Percentiles rank a stretch among this genome's conserved stretches.
Conservation (phyloP, 805 yeast genomes). For the Kodamaea kaohsiungensis region DNA sequence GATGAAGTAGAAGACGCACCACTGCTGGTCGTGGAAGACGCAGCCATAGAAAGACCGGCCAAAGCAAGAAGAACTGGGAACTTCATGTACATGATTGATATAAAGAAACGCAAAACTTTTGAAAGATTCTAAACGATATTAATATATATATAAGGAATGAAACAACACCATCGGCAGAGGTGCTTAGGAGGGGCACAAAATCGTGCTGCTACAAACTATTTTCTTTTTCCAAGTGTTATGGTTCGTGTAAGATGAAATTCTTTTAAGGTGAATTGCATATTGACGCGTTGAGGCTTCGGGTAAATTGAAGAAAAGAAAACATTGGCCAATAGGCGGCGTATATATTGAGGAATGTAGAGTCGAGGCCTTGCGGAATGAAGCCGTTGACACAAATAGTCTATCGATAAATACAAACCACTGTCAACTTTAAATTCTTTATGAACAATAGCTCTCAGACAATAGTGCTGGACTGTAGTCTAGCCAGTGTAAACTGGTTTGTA, state of each 20-base stretch:
- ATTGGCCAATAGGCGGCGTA: background rate
- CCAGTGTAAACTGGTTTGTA: background rate
- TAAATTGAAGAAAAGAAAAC: background rate
- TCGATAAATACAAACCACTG: background rate
- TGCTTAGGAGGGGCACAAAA: background rate
- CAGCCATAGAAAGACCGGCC: conserved; percentile 6
- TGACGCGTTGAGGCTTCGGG: background rate
- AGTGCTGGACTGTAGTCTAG: background rate
- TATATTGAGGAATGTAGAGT: background rate
- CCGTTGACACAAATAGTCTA: background rate
- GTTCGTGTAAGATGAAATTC: conserved; percentile 1
- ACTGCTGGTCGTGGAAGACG: conserved; percentile 9
- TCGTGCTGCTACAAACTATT: background rate
- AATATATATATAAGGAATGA: background rate
- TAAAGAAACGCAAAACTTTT: background rate
- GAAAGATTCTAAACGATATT: background rate
- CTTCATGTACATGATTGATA: conserved; percentile 7
- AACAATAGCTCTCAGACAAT: background rate
- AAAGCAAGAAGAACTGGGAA: conserved; percentile 8
- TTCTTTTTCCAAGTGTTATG: background rate
- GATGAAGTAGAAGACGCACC: conserved; percentile 14
- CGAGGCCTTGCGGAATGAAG: background rate
- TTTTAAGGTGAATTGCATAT: background rate
- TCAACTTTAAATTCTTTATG: background rate
- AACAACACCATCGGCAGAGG: background rate